Conservation (phyloP, 192 early-diverging fungal species). For the Gamsiella multidivaricata region DNA sequence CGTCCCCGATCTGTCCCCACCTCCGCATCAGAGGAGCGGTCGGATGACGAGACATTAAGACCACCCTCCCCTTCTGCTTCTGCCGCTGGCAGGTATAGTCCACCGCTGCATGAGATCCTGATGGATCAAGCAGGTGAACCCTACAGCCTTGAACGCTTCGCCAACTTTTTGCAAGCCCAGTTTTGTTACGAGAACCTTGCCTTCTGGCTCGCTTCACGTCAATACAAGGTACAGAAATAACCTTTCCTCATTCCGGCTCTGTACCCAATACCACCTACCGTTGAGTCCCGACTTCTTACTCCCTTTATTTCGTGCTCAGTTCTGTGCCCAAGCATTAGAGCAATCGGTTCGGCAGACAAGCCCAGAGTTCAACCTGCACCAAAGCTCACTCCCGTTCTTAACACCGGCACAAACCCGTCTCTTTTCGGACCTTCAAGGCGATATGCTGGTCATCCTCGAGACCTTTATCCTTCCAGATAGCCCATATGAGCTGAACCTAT, state of each 20-base stretch:
- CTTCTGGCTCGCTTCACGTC: conserved; percentile 50
- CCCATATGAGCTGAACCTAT: conserved; percentile 55
- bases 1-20: neutral
- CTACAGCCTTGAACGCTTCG: conserved; percentile 42
- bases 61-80: neutral
- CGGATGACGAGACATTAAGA: too few species aligned
- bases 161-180: conserved; percentile 38
- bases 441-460: conserved; percentile 41
- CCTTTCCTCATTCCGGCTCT: too few species aligned
- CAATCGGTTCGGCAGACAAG: neutral
- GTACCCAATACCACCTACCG: too few species aligned
- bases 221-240: conserved; percentile 35
- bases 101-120: conserved; percentile 20
- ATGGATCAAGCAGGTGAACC: conserved; percentile 7
- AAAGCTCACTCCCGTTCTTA: conserved; percentile 8
- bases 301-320: conserved; percentile 6
- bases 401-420: conserved; percentile 3
- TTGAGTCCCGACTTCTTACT: too few species aligned
- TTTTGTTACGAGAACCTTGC: conserved; percentile 55
- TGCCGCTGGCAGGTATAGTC: neutral
- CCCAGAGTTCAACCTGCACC: conserved; percentile 26
- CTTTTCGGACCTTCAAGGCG: conserved; percentile 32
- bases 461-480: conserved; percentile 34
- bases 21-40: too few species aligned
- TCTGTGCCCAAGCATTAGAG: conserved; percentile 10